Conservation (phyloP, 331 rosid genomes). For the Quercus tomentella region DNA sequence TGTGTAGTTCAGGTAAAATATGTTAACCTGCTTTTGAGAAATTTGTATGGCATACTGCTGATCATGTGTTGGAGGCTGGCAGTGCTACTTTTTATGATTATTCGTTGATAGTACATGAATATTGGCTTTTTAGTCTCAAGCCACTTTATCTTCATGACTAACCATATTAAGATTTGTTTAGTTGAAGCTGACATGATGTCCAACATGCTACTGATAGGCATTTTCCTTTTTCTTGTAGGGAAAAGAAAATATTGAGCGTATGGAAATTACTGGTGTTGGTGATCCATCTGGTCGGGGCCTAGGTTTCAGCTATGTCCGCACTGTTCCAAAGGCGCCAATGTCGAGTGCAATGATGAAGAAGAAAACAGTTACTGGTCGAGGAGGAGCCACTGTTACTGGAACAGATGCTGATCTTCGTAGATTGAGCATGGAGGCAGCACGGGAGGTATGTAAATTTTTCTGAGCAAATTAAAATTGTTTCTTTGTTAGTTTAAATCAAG, state of each 20-base stretch:
- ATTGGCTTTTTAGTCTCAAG: neutral
- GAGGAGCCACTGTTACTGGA: constrained; percentile 93
- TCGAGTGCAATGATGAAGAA: constrained; percentile 75
- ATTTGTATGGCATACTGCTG: constrained; percentile 6
- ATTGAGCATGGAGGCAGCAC: constrained; percentile 99
- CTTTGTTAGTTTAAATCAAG: constrained; percentile 10
- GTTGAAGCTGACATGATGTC: neutral
- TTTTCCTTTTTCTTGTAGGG: constrained; percentile 47
- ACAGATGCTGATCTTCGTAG: constrained; percentile 99
- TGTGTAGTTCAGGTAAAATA: constrained; percentile 83
- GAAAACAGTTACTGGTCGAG: constrained; percentile 65
- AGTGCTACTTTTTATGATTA: neutral
- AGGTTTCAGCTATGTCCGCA: constrained; percentile 92
- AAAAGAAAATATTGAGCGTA: constrained; percentile 86
- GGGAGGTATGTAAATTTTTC: constrained; percentile 60
- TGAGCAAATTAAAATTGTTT: neutral
- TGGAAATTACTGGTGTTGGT: constrained; percentile 97
- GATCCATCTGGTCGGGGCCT: constrained; percentile 97
- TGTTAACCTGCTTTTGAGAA: constrained; percentile 8
- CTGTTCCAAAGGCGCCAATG: constrained; percentile 79
- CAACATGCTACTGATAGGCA: neutral
- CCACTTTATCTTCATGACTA: neutral
- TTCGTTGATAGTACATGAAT: neutral
- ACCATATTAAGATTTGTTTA: neutral
- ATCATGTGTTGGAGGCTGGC: constrained; percentile 4